Percentiles rank a stretch among this genome's conserved stretches.
phyloP scores from a whole-genome alignment of 2,329 filamentous ascomycete species.

The Fonsecaea monophora region DNA sequence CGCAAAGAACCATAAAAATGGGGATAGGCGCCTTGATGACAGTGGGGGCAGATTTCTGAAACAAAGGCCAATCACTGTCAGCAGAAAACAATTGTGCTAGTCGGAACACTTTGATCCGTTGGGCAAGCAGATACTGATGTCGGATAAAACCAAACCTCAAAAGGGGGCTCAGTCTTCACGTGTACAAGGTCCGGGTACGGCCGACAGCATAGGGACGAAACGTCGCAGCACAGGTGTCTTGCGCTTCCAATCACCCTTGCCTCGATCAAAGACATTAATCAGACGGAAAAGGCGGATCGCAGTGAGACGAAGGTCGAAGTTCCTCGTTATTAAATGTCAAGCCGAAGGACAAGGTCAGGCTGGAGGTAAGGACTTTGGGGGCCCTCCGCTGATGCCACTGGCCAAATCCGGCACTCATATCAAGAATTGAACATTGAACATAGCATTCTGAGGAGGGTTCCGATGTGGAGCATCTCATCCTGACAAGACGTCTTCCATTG shows the following conservation, averaged over 20 bases:
- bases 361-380: not conserved
- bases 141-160: not conserved
- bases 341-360: not conserved
- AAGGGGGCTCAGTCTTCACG: not conserved
- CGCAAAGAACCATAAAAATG: not conserved
- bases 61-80: not conserved
- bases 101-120: not conserved
- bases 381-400: not conserved
- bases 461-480: too few species aligned
- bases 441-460: too few species aligned
- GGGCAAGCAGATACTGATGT: not conserved
- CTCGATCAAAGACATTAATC: not conserved
- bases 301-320: not conserved
- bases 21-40: not conserved
- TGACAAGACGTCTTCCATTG: too few species aligned
- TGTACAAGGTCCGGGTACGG: not conserved
- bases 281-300: not conserved
- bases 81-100: not conserved
- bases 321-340: not conserved
- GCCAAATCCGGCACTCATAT: too few species aligned
- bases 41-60: not conserved
- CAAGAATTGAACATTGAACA: too few species aligned
- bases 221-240: not conserved
- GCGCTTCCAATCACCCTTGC: not conserved
- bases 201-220: not conserved